Conservation (phyloP, 495 filamentous ascomycete species). For the Penicillium cataractarum region DNA sequence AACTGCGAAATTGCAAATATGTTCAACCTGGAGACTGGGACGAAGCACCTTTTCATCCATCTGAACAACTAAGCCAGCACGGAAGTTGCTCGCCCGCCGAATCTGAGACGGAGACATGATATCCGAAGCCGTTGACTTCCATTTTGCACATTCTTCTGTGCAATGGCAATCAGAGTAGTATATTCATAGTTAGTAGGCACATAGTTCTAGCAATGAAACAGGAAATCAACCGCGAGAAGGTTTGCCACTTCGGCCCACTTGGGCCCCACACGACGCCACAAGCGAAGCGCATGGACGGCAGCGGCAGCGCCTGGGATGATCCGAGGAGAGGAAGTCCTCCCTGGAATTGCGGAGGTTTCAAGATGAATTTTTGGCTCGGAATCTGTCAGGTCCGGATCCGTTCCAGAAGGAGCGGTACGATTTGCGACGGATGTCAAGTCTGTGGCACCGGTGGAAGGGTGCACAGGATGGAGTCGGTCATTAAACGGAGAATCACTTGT, state of each 20-base stretch:
- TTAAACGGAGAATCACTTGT: neutral
- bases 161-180: neutral
- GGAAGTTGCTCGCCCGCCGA: neutral
- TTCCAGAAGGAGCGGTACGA: neutral
- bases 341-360: neutral
- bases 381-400: conserved; percentile 7
- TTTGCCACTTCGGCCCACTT: neutral
- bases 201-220: conserved; percentile 8
- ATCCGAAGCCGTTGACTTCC: conserved; percentile 6
- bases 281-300: neutral
- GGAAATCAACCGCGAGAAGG: conserved; percentile 27
- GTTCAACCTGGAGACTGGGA: neutral
- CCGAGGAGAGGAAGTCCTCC: conserved; percentile 5
- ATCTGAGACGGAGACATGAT: neutral
- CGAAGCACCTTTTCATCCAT: neutral
- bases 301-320: neutral
- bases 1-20: neutral
- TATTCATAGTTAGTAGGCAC: neutral
- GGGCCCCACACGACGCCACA: conserved; percentile 6
- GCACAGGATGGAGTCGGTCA: neutral
- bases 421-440: neutral
- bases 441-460: neutral
- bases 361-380: conserved; percentile 1
- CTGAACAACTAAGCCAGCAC: neutral
- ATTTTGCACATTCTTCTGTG: neutral